Evolutionary conservation across 2,329 filamentous ascomycete species (phyloP).

Genomic region (Verticillium klebahnii): DNA sequence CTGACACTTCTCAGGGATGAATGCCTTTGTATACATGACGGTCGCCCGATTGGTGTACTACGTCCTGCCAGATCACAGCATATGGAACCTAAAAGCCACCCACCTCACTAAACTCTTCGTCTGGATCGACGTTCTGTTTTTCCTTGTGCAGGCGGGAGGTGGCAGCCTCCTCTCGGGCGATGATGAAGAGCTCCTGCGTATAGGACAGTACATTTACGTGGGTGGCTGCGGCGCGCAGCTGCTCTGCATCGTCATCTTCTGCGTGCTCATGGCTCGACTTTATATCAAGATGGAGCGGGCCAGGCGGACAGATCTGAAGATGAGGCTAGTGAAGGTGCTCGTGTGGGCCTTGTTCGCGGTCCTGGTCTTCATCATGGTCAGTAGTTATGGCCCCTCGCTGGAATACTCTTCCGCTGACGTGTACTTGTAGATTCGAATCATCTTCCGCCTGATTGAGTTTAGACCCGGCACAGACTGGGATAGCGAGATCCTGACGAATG

Average conservation of each 20-base stretch:
- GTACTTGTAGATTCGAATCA: constrained; percentile 43
- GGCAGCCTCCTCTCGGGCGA: constrained; percentile 30
- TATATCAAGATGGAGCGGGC: constrained; percentile 21
- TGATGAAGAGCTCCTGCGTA: constrained; percentile 18
- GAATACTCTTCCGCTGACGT: neutral
- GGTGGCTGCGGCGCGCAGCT: constrained; percentile 26
- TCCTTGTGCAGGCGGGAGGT: constrained; percentile 37
- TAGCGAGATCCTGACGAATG: constrained; percentile 43
- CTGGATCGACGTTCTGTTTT: constrained; percentile 40
- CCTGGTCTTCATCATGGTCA: constrained; percentile 29
- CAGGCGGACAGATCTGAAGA: constrained; percentile 15
- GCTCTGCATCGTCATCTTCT: constrained; percentile 31
- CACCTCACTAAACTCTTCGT: constrained; percentile 41
- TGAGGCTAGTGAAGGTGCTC: constrained; percentile 26
- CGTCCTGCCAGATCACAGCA: constrained; percentile 29
- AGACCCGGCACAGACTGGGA: constrained; percentile 33
- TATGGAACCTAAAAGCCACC: constrained; percentile 27
- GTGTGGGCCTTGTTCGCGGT: constrained; percentile 27
- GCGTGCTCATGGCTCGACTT: constrained; percentile 27
- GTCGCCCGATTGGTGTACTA: constrained; percentile 34
- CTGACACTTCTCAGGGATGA: constrained; percentile 27
- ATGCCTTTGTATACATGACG: constrained; percentile 40
- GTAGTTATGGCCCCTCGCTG: constrained; percentile 4
- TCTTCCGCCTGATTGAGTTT: constrained; percentile 57
- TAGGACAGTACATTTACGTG: constrained; percentile 30